phyloP scores from a whole-genome alignment of 345 rosid species.

The Salix dunnii region DNA sequence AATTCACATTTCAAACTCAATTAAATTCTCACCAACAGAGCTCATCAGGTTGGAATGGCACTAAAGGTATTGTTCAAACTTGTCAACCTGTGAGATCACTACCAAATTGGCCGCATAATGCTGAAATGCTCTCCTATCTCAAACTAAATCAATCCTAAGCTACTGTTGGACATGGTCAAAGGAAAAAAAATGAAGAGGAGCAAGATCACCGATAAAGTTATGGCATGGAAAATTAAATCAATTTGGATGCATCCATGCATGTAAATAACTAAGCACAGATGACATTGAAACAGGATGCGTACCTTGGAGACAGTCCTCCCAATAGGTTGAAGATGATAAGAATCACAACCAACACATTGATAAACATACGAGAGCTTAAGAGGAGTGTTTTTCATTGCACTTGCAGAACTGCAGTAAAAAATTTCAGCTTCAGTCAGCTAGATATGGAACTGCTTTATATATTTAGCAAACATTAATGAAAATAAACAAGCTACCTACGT shows the following conservation, averaged over 20 bases:
- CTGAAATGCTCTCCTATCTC: neutral
- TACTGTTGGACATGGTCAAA: neutral
- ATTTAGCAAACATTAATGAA: neutral
- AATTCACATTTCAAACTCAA: neutral
- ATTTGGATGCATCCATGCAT: neutral
- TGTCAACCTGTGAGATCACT: neutral
- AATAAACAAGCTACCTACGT: conserved; percentile 52
- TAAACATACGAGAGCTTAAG: conserved; percentile 96
- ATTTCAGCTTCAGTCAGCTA: conserved; percentile 17
- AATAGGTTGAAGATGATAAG: conserved; percentile 90
- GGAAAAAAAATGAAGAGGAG: no score
- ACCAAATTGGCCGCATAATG: neutral
- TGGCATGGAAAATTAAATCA: neutral
- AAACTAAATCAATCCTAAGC: neutral
- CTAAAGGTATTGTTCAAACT: neutral
- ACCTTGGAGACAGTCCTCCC: conserved; percentile 93
- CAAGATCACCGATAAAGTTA: neutral
- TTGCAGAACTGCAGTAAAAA: conserved; percentile 74
- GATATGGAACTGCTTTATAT: neutral
- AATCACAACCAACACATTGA: conserved; percentile 96
- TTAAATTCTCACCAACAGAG: neutral
- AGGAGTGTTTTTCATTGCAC: conserved; percentile 98
- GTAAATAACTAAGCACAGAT: neutral
- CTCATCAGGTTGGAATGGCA: neutral
- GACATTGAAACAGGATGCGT: conserved; percentile 4